Evolutionary conservation across 2,329 filamentous ascomycete genomes (phyloP).

Genomic region (Pseudocercospora eumusae): DNA sequence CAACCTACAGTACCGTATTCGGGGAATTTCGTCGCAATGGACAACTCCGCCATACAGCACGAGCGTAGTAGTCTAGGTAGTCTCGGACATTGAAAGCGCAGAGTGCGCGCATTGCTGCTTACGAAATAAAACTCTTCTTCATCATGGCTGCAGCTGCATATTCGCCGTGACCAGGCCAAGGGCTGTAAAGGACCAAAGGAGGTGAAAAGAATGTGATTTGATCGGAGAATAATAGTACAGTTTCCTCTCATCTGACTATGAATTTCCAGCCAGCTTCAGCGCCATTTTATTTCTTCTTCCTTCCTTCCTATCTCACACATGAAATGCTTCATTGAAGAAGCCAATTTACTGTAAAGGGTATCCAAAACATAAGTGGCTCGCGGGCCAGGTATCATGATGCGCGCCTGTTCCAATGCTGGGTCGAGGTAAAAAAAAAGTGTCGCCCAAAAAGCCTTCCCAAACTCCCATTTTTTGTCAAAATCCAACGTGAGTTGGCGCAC

Average conservation of each 20-base stretch:
- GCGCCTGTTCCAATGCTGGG: slow-evolving; percentile 32
- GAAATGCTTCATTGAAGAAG: slow-evolving; percentile 11
- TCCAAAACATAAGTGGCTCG: neutral
- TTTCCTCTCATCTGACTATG: slow-evolving; percentile 3
- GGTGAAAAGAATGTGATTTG: neutral
- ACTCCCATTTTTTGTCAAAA: slow-evolving; percentile 10
- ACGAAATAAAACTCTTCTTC: too few relatives aligned
- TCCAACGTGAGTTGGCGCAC: slow-evolving; percentile 20
- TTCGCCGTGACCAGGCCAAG: too few relatives aligned
- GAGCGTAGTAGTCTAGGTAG: too few relatives aligned
- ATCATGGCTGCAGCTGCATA: too few relatives aligned
- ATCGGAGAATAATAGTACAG: slow-evolving; percentile 3
- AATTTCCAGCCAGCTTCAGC: neutral
- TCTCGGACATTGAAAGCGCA: too few relatives aligned
- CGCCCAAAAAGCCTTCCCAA: slow-evolving; percentile 24
- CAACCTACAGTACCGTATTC: too few relatives aligned
- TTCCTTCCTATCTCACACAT: slow-evolving; percentile 8
- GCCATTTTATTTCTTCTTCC: neutral
- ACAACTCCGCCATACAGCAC: too few relatives aligned
- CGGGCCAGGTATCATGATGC: slow-evolving; percentile 28
- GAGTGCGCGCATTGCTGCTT: too few relatives aligned
- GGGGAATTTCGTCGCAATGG: too few relatives aligned
- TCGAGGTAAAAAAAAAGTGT: slow-evolving; percentile 11
- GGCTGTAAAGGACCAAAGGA: neutral
- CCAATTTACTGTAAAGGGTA: slow-evolving; percentile 16